These are phyloP conservation scores for Dothideomycetes sp. DNA, from an alignment of 2,329 filamentous ascomycete species.

Conservation along the genomic window DNA sequence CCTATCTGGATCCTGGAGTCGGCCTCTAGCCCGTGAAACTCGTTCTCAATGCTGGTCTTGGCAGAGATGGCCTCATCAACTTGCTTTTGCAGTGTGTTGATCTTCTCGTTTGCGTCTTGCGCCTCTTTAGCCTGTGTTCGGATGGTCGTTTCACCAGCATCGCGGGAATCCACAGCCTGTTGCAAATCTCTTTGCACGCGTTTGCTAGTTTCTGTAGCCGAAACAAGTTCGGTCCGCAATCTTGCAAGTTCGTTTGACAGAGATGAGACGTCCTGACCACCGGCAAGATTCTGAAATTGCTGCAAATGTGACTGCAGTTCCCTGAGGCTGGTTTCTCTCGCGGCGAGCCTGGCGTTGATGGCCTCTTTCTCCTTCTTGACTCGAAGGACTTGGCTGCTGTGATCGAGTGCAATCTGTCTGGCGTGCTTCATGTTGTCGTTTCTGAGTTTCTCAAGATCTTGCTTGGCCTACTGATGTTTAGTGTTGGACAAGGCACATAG, in stretches of 20 bases:
- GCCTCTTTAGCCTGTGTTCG: too few species aligned
- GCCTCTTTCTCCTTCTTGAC: slow-evolving; percentile 3
- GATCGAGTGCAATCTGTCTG: neutral
- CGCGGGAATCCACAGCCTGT: too few species aligned
- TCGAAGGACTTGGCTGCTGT: neutral
- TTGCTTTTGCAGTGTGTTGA: slow-evolving; percentile 1
- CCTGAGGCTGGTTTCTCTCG: neutral
- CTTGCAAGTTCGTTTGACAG: too few species aligned
- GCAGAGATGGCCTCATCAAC: slow-evolving; percentile 4
- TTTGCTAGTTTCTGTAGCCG: too few species aligned
- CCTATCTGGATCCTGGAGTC: too few species aligned
- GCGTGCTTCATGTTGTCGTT: neutral
- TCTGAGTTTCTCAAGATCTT: neutral
- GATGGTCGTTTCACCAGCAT: too few species aligned
- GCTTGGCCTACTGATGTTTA: neutral
- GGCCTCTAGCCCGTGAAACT: neutral
- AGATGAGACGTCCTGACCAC: too few species aligned
- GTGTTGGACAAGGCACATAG: neutral
- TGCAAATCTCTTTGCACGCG: too few species aligned
- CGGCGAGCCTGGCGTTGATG: neutral
- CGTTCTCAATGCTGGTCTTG: neutral
- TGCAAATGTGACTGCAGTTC: neutral
- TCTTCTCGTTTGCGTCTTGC: too few species aligned
- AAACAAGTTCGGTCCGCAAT: too few species aligned
- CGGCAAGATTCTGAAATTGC: too few species aligned